Base-by-base conservation (phyloP, 2,329 filamentous ascomycete species). In the Dissoconium aciculare region DNA sequence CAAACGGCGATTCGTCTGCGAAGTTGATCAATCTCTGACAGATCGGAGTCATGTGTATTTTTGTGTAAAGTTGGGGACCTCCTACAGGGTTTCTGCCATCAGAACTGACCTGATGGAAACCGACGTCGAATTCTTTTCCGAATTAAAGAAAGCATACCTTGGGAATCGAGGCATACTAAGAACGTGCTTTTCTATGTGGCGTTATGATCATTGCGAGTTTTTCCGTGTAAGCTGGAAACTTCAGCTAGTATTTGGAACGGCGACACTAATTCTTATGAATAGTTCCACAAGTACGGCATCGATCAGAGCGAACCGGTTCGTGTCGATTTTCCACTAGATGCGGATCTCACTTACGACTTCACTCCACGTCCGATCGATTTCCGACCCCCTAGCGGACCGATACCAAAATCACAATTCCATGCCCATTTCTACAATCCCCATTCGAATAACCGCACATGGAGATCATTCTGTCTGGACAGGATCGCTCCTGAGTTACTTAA, bases 121-220 rank as follows among this genome's bases (percentile, higher is more conserved):
- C n/a, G 21, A 27, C 9, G 15, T 16, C 1, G 14, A 11, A 16
- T 27, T 32, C 23, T 32, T 32, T 25, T 13, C 5, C 4, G 12
- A 9, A 5, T 15, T 32, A 5, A 34, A 34, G 11, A 11, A 12
- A 2, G 21, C 27, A 5, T 34, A 34, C 28, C 4, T 27, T 10
- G 11, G 10, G 3, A 11, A 15, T 10, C 32, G 32, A 11, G 15
- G 21, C 11, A 15, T 15, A 13, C 15, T 34, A 4, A 14, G 19
- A 5, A 14, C 15, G 6, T 30, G 14, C 3, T 27, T 34, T n/a
- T 34, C 32, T 8, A 31, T 26, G 15, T 34, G 32, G 27, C 21
- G 15, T 5, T 34, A 34, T 17, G 32, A 34, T n/a, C 23, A 23
- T 11, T 34, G 32, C 28, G 32, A 34, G 9, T 34, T 34, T 28